Evolutionary conservation across 2,329 filamentous ascomycete species (phyloP).

Genomic region (Phialophora tarda): DNA sequence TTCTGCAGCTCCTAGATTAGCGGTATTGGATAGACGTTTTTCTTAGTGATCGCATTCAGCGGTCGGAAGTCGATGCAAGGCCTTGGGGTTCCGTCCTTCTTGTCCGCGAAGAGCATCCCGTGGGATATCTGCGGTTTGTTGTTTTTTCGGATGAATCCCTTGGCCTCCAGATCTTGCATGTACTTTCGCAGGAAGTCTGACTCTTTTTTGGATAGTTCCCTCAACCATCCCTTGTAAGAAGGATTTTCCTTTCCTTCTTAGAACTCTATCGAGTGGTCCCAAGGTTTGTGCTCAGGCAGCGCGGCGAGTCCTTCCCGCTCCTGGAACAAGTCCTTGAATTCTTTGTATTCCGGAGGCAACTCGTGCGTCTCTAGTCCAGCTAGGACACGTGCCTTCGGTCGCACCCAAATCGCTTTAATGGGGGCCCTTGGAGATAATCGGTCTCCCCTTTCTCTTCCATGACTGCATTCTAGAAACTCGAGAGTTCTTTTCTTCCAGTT

Average conservation of each 20-base stretch:
- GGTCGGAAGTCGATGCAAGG: not conserved
- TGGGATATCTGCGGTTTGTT: too few species aligned
- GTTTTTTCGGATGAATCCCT: too few species aligned
- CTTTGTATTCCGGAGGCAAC: not conserved
- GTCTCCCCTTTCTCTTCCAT: not conserved
- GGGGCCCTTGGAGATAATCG: not conserved
- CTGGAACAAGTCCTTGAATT: not conserved
- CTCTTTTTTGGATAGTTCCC: too few species aligned
- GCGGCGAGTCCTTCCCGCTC: not conserved
- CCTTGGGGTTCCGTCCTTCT: not conserved
- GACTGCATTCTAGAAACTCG: not conserved
- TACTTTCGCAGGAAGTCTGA: too few species aligned
- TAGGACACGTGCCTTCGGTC: not conserved
- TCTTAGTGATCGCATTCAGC: not conserved
- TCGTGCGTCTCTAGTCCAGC: not conserved
- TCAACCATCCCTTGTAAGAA: too few species aligned
- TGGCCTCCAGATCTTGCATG: too few species aligned
- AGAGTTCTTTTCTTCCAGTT: not conserved
- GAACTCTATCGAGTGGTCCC: not conserved
- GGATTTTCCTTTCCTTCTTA: not conserved
- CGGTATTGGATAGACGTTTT: not conserved
- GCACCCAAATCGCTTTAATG: too few species aligned
- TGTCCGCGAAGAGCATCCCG: too few species aligned
- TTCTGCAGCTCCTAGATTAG: not conserved
- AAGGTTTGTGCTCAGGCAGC: not conserved